These are phyloP conservation scores for Dorcoceras hygrometricum DNA, from an alignment of 257 asterid genomes.

Conservation along the genomic window DNA sequence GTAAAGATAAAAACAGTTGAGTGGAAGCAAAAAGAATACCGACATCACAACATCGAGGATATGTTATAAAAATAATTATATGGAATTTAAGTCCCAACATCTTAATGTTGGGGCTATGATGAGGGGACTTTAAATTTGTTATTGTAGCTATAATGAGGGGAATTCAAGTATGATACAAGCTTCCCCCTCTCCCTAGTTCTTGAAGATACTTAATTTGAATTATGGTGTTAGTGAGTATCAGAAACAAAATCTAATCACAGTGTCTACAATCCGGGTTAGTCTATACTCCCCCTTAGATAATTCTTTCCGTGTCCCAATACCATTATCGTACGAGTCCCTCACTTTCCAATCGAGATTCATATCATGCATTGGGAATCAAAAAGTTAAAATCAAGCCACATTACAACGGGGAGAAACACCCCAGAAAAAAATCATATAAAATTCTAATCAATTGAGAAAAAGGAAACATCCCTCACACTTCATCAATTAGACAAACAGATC, in stretches of 20 bases:
- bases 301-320: slow-evolving; percentile 3
- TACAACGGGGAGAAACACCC: too few species aligned
- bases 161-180: not conserved
- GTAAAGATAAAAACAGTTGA: slow-evolving; percentile 24
- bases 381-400: too few species aligned
- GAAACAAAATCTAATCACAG: too few species aligned
- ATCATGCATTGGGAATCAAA: too few species aligned
- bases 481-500: not conserved
- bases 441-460: not conserved
- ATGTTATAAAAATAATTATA: not conserved
- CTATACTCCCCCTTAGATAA: not conserved
- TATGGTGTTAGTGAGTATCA: not conserved
- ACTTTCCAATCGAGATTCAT: too few species aligned
- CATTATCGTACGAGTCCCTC: not conserved
- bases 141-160: slow-evolving; percentile 10
- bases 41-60: not conserved
- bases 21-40: slow-evolving; percentile 1
- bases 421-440: too few species aligned
- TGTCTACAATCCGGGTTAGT: too few species aligned
- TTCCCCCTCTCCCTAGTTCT: not conserved
- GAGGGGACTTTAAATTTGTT: not conserved
- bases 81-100: not conserved
- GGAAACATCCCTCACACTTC: not conserved
- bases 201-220: not conserved
- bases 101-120: not conserved